These are phyloP conservation scores for Pythium rhizo-oryzae DNA, from an alignment of 352 stramenopile species.

Conservation along the genomic window DNA sequence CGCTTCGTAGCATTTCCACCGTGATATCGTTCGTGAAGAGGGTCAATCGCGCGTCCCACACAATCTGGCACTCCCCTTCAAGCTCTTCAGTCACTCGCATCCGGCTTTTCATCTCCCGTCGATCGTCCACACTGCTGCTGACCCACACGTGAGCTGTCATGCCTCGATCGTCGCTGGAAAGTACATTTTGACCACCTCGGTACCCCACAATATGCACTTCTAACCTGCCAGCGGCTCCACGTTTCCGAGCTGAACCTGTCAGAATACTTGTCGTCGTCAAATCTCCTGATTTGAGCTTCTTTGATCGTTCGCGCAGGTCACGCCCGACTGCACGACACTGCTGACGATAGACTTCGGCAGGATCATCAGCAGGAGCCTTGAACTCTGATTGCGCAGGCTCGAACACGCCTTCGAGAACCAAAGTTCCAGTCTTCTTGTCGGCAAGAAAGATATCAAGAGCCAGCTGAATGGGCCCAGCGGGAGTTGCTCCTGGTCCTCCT, in stretches of 20 bases:
- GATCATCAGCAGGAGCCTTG: slow-evolving; percentile 16
- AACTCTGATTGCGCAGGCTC: slow-evolving; percentile 35
- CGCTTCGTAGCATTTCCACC: slow-evolving; percentile 38
- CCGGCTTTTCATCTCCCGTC: slow-evolving; percentile 37
- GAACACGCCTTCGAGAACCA: slow-evolving; percentile 46
- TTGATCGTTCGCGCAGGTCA: slow-evolving; percentile 21
- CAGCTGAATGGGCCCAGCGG: slow-evolving; percentile 25
- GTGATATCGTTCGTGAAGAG: slow-evolving; percentile 43
- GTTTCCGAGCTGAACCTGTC: background rate
- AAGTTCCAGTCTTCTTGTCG: slow-evolving; percentile 37
- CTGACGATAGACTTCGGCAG: slow-evolving; percentile 18
- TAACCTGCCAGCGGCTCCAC: slow-evolving; percentile 32
- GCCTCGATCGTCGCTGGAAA: slow-evolving; percentile 14
- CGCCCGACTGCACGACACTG: slow-evolving; percentile 20
- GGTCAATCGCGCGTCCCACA: slow-evolving; percentile 45
- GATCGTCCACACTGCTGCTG: slow-evolving; percentile 35
- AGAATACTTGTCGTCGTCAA: background rate
- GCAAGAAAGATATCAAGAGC: slow-evolving; percentile 36
- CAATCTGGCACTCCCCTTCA: slow-evolving; percentile 12
- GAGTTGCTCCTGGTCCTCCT: background rate
- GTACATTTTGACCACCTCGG: slow-evolving; percentile 6
- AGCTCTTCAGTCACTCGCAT: background rate
- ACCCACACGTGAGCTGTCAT: slow-evolving; percentile 47
- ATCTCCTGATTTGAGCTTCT: slow-evolving; percentile 27
- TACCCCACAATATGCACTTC: slow-evolving; percentile 43